A percentile compares a stretch with the other conserved stretches of the same genome.
Conservation (phyloP, 345 rosid species). For the Gossypium sturtianum region DNA sequence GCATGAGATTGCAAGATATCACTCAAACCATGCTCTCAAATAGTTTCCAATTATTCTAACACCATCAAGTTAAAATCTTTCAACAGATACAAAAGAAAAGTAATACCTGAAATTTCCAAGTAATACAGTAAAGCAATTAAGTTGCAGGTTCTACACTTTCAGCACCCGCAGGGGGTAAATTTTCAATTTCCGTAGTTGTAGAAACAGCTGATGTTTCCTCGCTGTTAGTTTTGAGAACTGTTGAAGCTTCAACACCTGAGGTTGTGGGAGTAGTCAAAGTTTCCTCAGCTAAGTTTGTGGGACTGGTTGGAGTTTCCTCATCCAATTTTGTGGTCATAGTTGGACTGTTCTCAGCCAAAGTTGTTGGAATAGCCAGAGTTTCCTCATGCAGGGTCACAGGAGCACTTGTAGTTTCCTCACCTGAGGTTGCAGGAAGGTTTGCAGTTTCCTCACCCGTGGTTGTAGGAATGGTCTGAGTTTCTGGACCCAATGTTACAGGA, state of each 20-base stretch:
- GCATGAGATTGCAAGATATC: no score
- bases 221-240: not conserved
- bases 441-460: not conserved
- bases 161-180: conserved; percentile 20
- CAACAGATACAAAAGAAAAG: not conserved
- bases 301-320: not conserved
- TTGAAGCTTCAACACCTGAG: not conserved
- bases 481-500: not conserved
- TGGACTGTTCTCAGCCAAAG: not conserved
- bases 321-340: not conserved
- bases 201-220: not conserved
- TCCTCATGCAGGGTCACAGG: not conserved
- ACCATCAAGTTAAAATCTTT: not conserved
- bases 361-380: conserved; percentile 17
- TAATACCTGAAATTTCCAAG: conserved; percentile 29
- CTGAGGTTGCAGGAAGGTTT: not conserved
- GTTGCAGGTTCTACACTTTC: conserved; percentile 39
- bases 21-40: no score
- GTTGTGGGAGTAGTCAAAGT: not conserved
- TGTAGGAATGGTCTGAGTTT: not conserved
- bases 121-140: not conserved
- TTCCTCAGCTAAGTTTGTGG: not conserved
- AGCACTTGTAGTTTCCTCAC: not conserved
- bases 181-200: not conserved
- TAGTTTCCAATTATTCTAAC: not conserved